These are phyloP conservation scores for Nothophaeocryptopus gaeumannii DNA, from an alignment of 2,329 filamentous ascomycete genomes.

Conservation along the genomic window DNA sequence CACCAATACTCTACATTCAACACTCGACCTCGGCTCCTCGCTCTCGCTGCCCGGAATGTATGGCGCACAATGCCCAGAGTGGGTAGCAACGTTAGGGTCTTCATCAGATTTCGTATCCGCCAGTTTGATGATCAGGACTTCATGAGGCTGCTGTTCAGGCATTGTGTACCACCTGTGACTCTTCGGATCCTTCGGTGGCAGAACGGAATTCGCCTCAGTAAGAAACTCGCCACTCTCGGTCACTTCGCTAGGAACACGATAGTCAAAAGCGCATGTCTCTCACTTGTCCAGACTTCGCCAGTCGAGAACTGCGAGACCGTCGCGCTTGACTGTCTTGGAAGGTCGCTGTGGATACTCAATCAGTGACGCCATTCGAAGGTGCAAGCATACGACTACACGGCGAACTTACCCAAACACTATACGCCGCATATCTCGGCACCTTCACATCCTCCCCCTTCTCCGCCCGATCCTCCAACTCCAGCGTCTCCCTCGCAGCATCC, in stretches of 20 bases:
- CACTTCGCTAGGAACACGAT: constrained; percentile 5
- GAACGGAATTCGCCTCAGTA: background rate
- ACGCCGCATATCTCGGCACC: constrained; percentile 8
- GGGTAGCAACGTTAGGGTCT: background rate
- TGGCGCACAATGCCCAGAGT: constrained; percentile 6
- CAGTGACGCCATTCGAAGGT: background rate
- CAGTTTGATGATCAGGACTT: constrained; percentile 7
- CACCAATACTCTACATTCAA: constrained; percentile 6
- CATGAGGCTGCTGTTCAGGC: constrained; percentile 7
- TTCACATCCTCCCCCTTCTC: constrained; percentile 1
- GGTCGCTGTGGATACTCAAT: constrained; percentile 1
- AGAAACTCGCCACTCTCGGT: constrained; percentile 8
- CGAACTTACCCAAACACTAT: constrained; percentile 6
- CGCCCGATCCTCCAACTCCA: constrained; percentile 3
- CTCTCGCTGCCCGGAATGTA: background rate
- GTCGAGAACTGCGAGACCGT: constrained; percentile 7
- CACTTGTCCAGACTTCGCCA: constrained; percentile 1
- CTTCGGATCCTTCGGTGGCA: constrained; percentile 4
- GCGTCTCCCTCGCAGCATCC: background rate
- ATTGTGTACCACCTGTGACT: constrained; percentile 5
- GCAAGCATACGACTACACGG: background rate
- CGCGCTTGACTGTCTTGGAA: constrained; percentile 6
- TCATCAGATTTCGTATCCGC: constrained; percentile 6
- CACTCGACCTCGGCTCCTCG: constrained; percentile 7
- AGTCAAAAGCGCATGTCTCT: background rate